These are phyloP conservation scores for Achlya hypogyna DNA, from an alignment of 352 stramenopile species.

Conservation along the genomic window DNA sequence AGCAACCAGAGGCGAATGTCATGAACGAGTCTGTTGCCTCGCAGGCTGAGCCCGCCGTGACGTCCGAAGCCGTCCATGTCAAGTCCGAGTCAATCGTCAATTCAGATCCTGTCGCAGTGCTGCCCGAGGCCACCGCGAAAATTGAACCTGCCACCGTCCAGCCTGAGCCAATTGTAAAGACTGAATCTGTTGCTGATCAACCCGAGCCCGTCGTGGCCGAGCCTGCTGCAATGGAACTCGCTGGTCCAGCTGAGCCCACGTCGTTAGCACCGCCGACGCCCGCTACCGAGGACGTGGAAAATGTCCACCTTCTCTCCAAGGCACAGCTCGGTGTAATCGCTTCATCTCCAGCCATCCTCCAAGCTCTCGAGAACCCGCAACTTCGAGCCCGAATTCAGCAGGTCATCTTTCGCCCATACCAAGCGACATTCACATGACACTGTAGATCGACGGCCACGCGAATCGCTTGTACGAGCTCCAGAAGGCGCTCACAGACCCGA, in stretches of 20 bases:
- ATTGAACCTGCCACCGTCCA: too few species aligned
- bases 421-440: neutral
- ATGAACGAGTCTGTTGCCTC: too few species aligned
- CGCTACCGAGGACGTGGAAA: constrained; percentile 24
- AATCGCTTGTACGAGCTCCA: constrained; percentile 68
- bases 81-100: too few species aligned
- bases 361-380: constrained; percentile 39
- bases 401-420: constrained; percentile 27
- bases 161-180: too few species aligned
- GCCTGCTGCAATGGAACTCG: neutral
- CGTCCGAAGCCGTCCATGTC: too few species aligned
- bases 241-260: neutral
- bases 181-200: too few species aligned
- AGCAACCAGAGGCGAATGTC: too few species aligned
- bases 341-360: constrained; percentile 28
- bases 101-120: too few species aligned
- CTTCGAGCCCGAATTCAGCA: constrained; percentile 40
- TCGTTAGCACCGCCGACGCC: neutral
- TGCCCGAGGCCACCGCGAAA: too few species aligned
- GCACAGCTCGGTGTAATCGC: constrained; percentile 42
- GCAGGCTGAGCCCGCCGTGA: too few species aligned
- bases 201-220: too few species aligned
- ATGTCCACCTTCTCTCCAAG: constrained; percentile 35
- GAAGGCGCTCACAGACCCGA: constrained; percentile 57
- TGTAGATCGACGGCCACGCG: constrained; percentile 50